Percentiles rank a stretch among this genome's conserved stretches.
Evolutionary conservation across 1,284 basidiomycete species (phyloP).

Genomic region (Exobasidium cylindrosporum): DNA sequence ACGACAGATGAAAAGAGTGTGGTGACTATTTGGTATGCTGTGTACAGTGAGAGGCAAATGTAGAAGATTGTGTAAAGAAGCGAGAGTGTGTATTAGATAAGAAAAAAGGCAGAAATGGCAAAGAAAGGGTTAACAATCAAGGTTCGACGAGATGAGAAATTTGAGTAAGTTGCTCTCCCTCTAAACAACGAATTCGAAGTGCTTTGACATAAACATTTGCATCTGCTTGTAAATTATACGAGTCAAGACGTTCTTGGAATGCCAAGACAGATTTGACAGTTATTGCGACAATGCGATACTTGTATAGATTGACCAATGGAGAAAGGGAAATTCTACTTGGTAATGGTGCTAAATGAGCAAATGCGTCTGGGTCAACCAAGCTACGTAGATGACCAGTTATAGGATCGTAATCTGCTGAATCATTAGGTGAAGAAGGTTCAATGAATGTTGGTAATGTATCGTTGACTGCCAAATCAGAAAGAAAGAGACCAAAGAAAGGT

Average conservation of each 20-base stretch:
- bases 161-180: slow-evolving; percentile 34
- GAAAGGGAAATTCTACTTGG: slow-evolving; percentile 27
- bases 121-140: too few species aligned
- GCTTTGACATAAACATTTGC: slow-evolving; percentile 42
- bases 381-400: slow-evolving; percentile 16
- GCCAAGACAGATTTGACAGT: slow-evolving; percentile 41
- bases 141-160: slow-evolving; percentile 10
- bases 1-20: too few species aligned
- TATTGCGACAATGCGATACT: slow-evolving; percentile 34
- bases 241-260: slow-evolving; percentile 36
- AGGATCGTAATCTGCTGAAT: slow-evolving; percentile 8
- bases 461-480: slow-evolving; percentile 42
- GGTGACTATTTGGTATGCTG: too few species aligned
- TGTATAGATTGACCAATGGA: slow-evolving; percentile 47
- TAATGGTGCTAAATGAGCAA: slow-evolving; percentile 31
- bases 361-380: slow-evolving; percentile 27
- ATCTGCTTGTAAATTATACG: slow-evolving; percentile 40
- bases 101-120: too few species aligned
- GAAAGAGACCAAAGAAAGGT: slow-evolving; percentile 50
- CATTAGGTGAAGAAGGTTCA: slow-evolving; percentile 34
- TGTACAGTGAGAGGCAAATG: too few species aligned
- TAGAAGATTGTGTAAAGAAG: neutral
- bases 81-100: neutral
- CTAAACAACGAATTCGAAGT: slow-evolving; percentile 43
- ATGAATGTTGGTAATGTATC: slow-evolving; percentile 44